Conservation (phyloP, 1,284 basidiomycete species). For the Lignosus rhinocerotis region DNA sequence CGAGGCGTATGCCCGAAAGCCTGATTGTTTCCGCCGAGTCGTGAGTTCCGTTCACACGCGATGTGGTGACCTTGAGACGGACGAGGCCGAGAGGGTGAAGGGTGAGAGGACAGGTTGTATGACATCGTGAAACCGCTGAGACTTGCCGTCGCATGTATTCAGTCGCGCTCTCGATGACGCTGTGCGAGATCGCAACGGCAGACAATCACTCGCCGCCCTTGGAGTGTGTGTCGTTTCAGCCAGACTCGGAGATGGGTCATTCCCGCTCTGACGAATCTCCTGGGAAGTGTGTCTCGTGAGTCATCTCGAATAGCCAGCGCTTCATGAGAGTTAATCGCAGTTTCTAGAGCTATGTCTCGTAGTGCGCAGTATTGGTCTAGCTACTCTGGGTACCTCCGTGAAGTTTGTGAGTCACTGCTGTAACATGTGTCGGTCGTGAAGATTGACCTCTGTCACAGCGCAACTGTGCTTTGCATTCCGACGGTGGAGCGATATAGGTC, state of each 20-base stretch:
- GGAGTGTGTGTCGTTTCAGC: slow-evolving; percentile 54
- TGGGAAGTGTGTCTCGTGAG: slow-evolving; percentile 33
- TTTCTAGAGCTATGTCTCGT: slow-evolving; percentile 61
- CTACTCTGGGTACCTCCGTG: slow-evolving; percentile 77
- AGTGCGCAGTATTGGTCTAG: slow-evolving; percentile 83
- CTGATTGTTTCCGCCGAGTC: slow-evolving; percentile 66
- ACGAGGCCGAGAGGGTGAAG: slow-evolving; percentile 58
- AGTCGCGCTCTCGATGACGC: slow-evolving; percentile 76
- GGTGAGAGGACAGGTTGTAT: slow-evolving; percentile 31
- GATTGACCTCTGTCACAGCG: slow-evolving; percentile 38
- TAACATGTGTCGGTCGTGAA: neutral
- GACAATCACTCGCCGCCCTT: slow-evolving; percentile 63
- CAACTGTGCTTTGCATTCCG: slow-evolving; percentile 75
- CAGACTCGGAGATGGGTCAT: slow-evolving; percentile 1
- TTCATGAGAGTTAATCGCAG: neutral
- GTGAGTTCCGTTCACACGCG: slow-evolving; percentile 45
- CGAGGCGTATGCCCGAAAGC: slow-evolving; percentile 35
- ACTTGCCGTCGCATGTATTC: slow-evolving; percentile 11
- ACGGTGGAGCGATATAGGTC: slow-evolving; percentile 72
- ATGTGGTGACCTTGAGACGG: slow-evolving; percentile 59
- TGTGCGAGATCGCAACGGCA: slow-evolving; percentile 74
- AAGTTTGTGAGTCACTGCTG: slow-evolving; percentile 55
- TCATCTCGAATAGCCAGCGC: neutral
- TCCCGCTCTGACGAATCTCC: slow-evolving; percentile 1
- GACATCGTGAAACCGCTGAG: slow-evolving; percentile 5